Base-by-base conservation (phyloP, 2,329 filamentous ascomycete species). In the Blastomyces percursus region DNA sequence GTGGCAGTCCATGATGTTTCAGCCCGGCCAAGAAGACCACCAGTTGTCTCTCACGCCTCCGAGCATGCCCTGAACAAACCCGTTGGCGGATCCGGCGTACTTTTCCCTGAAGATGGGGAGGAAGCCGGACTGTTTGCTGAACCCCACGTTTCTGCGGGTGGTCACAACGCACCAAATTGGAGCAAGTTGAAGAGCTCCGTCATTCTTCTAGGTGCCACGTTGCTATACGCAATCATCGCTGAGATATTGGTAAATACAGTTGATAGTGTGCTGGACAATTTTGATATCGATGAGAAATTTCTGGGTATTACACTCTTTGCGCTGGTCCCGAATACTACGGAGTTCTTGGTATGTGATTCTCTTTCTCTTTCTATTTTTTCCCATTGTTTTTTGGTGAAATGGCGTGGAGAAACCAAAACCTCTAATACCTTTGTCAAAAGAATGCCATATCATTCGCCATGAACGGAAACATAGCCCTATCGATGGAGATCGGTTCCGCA, bases 381-480 rank as follows among this genome's bases (percentile, higher is more conserved):
- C 12, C 40, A 30, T 48, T 12, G 19, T 27, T 3, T 24, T 24
- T 1, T 14, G 8, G 7, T 52, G 4, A 58, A 21, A 19, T 48
- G 11, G 27, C 12, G 55, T 69, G n/a, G 65, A 64, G 54, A 42
- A 30, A 30, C 38, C n/a, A 44, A 40, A 42, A 35, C 35, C 9
- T 30, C 40, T 58, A 59, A n/a, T 40, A 14, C 11, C 19, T 24
- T 42, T 60, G 5, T 35, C 24, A 21, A 54, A 64, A 91, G 86
- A 99, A 99, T 76, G 94, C 93, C 73, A 99, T 99, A 64, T 96
- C 92, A 0, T 99, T 99, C 74, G 94, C 94, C 61, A 99, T 99
- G 93, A 97, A 99, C 72, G 94, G 94, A 64, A 99, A 99, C 75
- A 97, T 99, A 75, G 94, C 94, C 0, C 80, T 99, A 21, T 96